These are phyloP conservation scores for Mycena sanguinolenta DNA, from an alignment of 768 basidiomycete genomes.

Conservation along the genomic window DNA sequence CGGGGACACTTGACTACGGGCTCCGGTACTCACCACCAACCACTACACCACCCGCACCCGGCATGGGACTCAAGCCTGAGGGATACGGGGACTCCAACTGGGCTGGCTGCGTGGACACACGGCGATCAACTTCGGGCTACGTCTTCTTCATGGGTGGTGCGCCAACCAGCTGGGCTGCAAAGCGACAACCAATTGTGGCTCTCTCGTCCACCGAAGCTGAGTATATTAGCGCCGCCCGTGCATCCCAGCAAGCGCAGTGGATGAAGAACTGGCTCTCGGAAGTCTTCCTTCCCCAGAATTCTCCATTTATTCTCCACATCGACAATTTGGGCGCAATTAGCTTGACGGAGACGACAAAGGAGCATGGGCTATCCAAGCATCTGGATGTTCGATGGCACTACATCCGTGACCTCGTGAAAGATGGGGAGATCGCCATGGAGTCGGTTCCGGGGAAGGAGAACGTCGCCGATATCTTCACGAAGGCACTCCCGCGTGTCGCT, in stretches of 20 bases:
- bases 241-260: constrained; percentile 42
- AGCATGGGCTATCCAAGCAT: constrained; percentile 31
- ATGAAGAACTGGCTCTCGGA: too few species aligned
- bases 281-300: constrained; percentile 21
- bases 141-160: constrained; percentile 45
- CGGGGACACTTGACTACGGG: constrained; percentile 42
- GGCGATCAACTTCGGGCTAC: constrained; percentile 48
- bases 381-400: too few species aligned
- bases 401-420: too few species aligned
- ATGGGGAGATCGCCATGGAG: too few species aligned
- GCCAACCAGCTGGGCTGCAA: constrained; percentile 47
- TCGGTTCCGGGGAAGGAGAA: too few species aligned
- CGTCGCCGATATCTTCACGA: constrained; percentile 49
- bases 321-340: constrained; percentile 47
- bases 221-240: constrained; percentile 1
- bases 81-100: too few species aligned
- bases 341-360: constrained; percentile 26
- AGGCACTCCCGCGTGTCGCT: constrained; percentile 32
- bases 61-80: neutral
- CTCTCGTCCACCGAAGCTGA: constrained; percentile 29
- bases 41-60: neutral
- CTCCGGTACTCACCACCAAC: constrained; percentile 34
- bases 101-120: too few species aligned
- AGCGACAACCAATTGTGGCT: constrained; percentile 43
- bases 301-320: constrained; percentile 14